A percentile compares a stretch with the other conserved stretches of the same genome.
phyloP scores from a whole-genome alignment of 2,329 filamentous ascomycete genomes.

The Penicillium aurantiogriseum region DNA sequence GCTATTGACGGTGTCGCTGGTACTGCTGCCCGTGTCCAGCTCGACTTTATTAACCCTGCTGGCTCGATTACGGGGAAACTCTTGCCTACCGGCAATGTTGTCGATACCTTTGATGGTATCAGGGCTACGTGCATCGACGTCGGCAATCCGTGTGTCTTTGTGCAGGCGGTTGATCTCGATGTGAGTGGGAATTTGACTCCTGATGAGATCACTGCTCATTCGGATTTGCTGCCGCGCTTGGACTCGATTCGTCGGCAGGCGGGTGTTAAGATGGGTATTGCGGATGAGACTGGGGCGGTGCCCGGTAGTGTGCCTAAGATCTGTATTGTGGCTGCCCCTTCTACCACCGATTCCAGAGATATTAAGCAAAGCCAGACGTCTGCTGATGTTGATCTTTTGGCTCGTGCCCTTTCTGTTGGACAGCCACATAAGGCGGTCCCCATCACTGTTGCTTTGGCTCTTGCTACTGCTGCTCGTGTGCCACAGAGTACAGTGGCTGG shows the following conservation, averaged over 20 bases:
- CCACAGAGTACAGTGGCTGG: conserved; percentile 42
- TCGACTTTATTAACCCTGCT: conserved; percentile 62
- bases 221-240: conserved; percentile 47
- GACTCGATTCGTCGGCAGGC: conserved; percentile 59
- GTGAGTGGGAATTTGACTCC: conserved; percentile 48
- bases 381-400: conserved; percentile 42
- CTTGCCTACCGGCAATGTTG: conserved; percentile 58
- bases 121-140: conserved; percentile 61
- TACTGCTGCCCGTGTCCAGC: conserved; percentile 54
- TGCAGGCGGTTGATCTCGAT: conserved; percentile 54
- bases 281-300: conserved; percentile 43
- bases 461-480: conserved; percentile 51
- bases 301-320: conserved; percentile 63
- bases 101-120: conserved; percentile 53
- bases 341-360: conserved; percentile 6
- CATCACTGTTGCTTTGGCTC: conserved; percentile 54
- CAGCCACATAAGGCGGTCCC: conserved; percentile 59
- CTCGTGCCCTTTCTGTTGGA: conserved; percentile 55
- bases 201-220: conserved; percentile 51
- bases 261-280: conserved; percentile 62
- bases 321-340: conserved; percentile 49
- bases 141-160: conserved; percentile 63
- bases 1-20: conserved; percentile 65
- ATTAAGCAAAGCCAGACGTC: conserved; percentile 28
- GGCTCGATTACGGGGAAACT: conserved; percentile 63